Percentiles rank a stretch among this genome's conserved stretches.
Conservation (phyloP, 139 green algal genomes). For the Pleodorina starrii region DNA sequence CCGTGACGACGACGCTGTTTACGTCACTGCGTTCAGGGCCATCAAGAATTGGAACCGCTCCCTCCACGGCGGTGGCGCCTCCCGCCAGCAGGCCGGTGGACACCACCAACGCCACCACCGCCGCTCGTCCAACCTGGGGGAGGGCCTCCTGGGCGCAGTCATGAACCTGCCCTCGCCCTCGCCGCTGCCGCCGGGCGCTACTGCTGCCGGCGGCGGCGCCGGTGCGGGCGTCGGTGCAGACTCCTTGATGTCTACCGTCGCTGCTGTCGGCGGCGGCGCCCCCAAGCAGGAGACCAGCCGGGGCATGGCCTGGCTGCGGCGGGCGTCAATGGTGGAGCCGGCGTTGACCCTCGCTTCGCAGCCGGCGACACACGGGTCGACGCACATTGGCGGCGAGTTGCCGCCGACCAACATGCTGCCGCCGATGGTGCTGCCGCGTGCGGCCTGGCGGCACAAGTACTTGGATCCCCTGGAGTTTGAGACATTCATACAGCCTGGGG, state of each 20-base stretch:
- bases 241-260: too few species aligned
- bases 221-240: too few species aligned
- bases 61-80: too few species aligned
- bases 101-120: background rate
- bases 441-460: constrained; percentile 23
- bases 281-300: too few species aligned
- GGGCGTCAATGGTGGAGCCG: background rate
- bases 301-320: background rate
- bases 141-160: background rate
- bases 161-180: too few species aligned
- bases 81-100: background rate
- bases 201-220: too few species aligned
- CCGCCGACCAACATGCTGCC: background rate
- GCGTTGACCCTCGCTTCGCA: background rate
- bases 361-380: background rate
- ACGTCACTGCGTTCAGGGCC: too few species aligned
- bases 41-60: background rate
- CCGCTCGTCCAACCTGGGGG: background rate
- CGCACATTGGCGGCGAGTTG: too few species aligned
- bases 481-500: background rate
- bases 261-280: too few species aligned
- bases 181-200: background rate
- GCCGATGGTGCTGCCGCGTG: background rate
- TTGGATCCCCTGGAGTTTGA: background rate
- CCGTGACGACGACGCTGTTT: too few species aligned